Conservation (phyloP, 2,329 filamentous ascomycete species). For the Aureobasidium sp. region DNA sequence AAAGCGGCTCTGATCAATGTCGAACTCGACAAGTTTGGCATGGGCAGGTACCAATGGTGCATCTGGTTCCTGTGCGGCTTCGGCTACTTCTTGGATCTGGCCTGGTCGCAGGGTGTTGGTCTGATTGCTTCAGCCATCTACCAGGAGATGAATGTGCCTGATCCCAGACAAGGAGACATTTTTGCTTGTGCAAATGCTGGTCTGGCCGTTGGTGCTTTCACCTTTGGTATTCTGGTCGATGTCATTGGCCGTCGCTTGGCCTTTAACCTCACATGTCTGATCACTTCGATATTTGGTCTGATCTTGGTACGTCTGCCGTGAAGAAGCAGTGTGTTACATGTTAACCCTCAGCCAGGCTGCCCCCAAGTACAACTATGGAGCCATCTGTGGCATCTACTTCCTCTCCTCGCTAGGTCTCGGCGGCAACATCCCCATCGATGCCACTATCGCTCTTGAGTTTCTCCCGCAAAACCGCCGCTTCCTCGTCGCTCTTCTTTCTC, state of each 20-base stretch:
- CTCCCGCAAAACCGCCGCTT: constrained; percentile 46
- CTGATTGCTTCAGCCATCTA: constrained; percentile 46
- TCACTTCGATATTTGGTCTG: constrained; percentile 46
- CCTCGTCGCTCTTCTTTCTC: constrained; percentile 44
- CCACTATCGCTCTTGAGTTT: constrained; percentile 49
- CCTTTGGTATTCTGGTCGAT: constrained; percentile 50
- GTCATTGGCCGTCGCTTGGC: constrained; percentile 47
- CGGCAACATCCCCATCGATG: constrained; percentile 50
- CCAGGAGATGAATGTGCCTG: constrained; percentile 48
- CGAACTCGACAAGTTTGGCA: constrained; percentile 45
- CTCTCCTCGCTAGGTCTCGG: constrained; percentile 43
- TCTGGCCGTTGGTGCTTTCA: constrained; percentile 47
- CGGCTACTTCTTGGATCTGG: constrained; percentile 48
- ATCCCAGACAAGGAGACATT: constrained; percentile 36
- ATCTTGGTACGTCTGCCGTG: constrained; percentile 38
- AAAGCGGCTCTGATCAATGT: constrained; percentile 38
- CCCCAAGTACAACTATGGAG: constrained; percentile 36
- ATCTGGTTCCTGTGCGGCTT: constrained; percentile 38
- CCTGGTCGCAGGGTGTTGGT: constrained; percentile 52
- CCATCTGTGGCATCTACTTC: constrained; percentile 46
- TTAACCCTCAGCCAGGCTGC: background rate
- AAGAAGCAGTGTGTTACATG: background rate
- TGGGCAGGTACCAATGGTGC: constrained; percentile 47
- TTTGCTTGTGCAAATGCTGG: constrained; percentile 48
- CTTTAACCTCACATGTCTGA: constrained; percentile 51